Evolutionary conservation across 768 basidiomycete species (phyloP), one percentile per base, ranked within the genome.

Genomic region (Brasilioporus rufonigricans): DNA sequence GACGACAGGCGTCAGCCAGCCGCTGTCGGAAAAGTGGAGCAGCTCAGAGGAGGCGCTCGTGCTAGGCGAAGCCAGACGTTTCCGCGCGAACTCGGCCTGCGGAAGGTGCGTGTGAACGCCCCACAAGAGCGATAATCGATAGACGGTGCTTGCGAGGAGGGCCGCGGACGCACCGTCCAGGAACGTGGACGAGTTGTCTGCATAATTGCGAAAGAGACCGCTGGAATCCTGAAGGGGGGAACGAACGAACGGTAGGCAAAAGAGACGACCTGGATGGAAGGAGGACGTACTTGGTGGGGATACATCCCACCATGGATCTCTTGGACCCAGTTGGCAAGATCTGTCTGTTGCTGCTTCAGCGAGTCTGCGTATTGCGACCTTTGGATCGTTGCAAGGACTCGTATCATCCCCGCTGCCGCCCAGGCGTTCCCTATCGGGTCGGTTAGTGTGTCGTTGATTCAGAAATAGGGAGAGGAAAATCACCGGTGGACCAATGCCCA

Each of bases 371-470:
- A 90, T 46, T 77, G 71, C 0, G 89, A 89, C 31, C 80, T 72
- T 59, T 80, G 75, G 53, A 93, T 85, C 1, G 90, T 93, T 2
- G 81, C 84, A 1, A 89, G 75, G 3, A 94, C 93, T 7, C 93
- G 85, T 11, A 91, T 74, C 80, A 93, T 93, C 1, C 93, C 93
- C 18, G 84, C 87, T 0, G 91, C 90, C 0, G 89, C 93, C 93
- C 93, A 96, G 3, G 76, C 93, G 53, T 94, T 93, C 0, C 92
- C 92, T 88, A 46, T 23, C 12, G 11, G 6, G 8, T 18, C 5
- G 39, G 23, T 64, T 10, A 57, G 32, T 4, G 32, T 18, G 21
- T 2, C 38, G 7, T 12, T 6, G 5, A 12, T 14, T 11, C 14
- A 3, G 35, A 31, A 13, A 45, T n/a, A 13, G 18, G 12, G 14